Evolutionary conservation across 495 filamentous ascomycete genomes (phyloP), one percentile per base, ranked within the genome.

Genomic region (Podospora anserina): DNA sequence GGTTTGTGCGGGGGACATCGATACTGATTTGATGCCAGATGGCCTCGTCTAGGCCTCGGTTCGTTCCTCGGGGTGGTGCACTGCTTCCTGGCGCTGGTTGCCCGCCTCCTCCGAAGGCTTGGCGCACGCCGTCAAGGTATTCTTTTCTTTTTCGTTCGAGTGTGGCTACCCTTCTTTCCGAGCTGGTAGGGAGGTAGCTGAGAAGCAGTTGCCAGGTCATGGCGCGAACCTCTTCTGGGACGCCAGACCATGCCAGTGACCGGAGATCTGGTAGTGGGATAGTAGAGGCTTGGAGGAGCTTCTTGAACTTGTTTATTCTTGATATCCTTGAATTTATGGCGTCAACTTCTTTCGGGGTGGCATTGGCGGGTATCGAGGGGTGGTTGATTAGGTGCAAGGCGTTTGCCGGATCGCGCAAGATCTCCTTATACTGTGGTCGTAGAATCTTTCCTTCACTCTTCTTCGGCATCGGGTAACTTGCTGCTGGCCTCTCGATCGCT

Each of bases 21-120:
- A 99, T 99, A 71, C 92, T 96, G 77, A 99, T 97, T 72, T 99
- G 95, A 78, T 99, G 95, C 95, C 95, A 99, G 63, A 99, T 88
- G 26, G 91, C 89, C 80, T 99, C 94, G 73, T 98, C 95, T 26
- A 99, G 82, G 7, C 95, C 95, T 73, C 93, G 27, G 19, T 39
- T n/a, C 19, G 30, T 82, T 13, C 66, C 39, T 72, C 74, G 28
- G 62, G 58, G n/a, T 64, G 61, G 82, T 7, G 56, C 53, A 30
- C 77, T 83, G n/a, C 66, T 28, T 72, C 74, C 20, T 58, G 58
- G n/a, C 61, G 61, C 82, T 7, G 56, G 44, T 23, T 77, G 82
- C 3, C 68, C 63, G 19, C 79, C 76, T 13, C 90, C 64, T 68
- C 96, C 93, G 78, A 99, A 99, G 6, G 94, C 93, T 79, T 97